These are phyloP conservation scores for Yamadazyma olivae DNA, from an alignment of 805 yeast species.

Conservation along the genomic window DNA sequence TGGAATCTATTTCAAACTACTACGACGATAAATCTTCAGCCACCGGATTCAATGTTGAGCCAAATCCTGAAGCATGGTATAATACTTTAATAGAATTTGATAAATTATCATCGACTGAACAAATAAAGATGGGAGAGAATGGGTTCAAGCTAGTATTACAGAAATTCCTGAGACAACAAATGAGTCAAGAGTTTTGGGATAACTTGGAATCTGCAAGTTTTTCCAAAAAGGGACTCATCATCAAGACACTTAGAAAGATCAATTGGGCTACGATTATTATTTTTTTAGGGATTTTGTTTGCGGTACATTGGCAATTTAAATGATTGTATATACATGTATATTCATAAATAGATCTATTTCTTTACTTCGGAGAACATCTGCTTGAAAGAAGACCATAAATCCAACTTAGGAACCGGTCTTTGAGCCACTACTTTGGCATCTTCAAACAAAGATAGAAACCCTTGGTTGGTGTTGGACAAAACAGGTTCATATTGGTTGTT, in stretches of 20 bases:
- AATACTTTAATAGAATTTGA: constrained; percentile 40
- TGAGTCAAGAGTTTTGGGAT: constrained; percentile 31
- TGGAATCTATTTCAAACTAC: constrained; percentile 61
- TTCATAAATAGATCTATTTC: neutral
- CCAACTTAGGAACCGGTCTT: constrained; percentile 17
- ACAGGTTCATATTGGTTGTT: constrained; percentile 6
- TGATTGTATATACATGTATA: neutral
- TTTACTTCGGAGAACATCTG: constrained; percentile 19
- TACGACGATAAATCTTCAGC: constrained; percentile 32
- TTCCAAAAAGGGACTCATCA: constrained; percentile 13
- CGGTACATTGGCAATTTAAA: neutral
- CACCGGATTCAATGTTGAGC: constrained; percentile 62
- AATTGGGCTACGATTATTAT: neutral
- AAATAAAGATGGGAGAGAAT: constrained; percentile 28
- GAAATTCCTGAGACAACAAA: constrained; percentile 44
- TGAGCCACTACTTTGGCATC: constrained; percentile 12
- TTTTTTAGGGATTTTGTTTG: neutral
- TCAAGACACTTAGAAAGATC: neutral
- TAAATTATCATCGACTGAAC: constrained; percentile 17
- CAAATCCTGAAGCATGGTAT: constrained; percentile 54
- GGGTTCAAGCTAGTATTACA: constrained; percentile 35
- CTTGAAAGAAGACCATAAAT: constrained; percentile 29
- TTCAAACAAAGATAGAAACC: constrained; percentile 13
- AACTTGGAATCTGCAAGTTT: constrained; percentile 11
- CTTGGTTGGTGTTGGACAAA: constrained; percentile 10